Base-by-base conservation (phyloP, 2,329 filamentous ascomycete species). In the Moelleriella libera region DNA sequence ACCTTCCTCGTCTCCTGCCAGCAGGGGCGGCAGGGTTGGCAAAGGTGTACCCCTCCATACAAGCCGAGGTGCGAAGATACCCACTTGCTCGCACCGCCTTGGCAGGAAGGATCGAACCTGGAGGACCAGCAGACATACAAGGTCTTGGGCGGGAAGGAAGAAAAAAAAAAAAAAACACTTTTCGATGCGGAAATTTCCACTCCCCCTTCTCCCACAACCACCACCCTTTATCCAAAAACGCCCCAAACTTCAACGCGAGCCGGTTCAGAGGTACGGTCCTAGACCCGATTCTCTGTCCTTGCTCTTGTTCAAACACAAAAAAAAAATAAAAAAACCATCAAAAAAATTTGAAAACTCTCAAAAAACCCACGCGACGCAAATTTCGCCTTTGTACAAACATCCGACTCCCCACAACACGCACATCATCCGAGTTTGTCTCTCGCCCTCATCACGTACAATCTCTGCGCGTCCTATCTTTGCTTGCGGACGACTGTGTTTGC, bases 231-330 rank as follows among this genome's bases (percentile, higher is more conserved):
- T 70, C 63, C 61, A 68, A 67, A 61, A 59, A 59, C 58, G 56
- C 57, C 62, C 61, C 64, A 60, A 63, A 50, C 65, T 60, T 63
- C 62, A 67, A 65, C 64, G 66, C 64, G 63, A 67, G 62, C 60
- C 62, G 68, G 68, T 69, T 70, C 70, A 70, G 72, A 71, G 74
- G 73, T 74, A 71, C 74, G 72, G 68, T 69, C 66, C 63, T 71
- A 71, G 72, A 74, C 68, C 72, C 72, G 68, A 63, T 69, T 74
- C 70, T 75, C 71, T 78, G 74, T 74, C 71, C 74, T 75, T 71
- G 67, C 68, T 70, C 71, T 68, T 71, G 68, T 68, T 68, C 61
- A 57, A 61, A 64, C 65, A 21, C 21, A 2, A 21, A 21, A 21
- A 21, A 21, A 63, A 64, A 63, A 65, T 61, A 68, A 67, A 55